Base-by-base conservation (phyloP, 2,329 filamentous ascomycete genomes). In the Sporothrix protearum region DNA sequence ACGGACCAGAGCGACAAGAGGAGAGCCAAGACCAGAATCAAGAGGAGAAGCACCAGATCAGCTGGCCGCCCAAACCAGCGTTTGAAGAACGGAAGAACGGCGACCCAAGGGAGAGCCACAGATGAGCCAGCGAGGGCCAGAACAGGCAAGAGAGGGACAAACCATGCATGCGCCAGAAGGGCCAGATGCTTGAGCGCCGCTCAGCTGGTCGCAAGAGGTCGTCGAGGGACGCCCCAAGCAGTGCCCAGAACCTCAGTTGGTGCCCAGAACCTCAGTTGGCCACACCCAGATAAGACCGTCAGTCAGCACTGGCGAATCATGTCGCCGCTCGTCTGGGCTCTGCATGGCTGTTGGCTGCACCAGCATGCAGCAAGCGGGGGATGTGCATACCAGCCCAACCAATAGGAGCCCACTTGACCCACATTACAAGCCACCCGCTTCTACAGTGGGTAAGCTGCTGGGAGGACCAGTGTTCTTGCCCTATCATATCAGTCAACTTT, bases 391-490 rank as follows among this genome's bases (percentile, higher is more conserved):
- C 67, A 55, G 51, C 1, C 12, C 28, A 64, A 47, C 73, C 73
- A 74, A 74, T 74, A n/a, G 33, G 16, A 33, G 33, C 7, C 16
- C 51, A 12, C 8, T 39, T 9, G 28, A 47, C 33, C 71, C 66
- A 71, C 73, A 73, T 68, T 33, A 53, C 67, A 45, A 25, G n/a
- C 28, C 16, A 72, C 71, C 72, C 73, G 73, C 72, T 73, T 68
- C 53, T 22, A 45, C 22, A 45, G 59, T 36, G 36, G 55, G 22
- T 55, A 45, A 42, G 66, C 47, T 55, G 30, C 55, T 68, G 57
- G 57, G 19, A 22, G 36, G 57, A 6, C 19, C 33, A 7, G 30
- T 12, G 6, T 53, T 33, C 28, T 57, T 57, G 53, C 39, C 39
- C 39, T 12, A 42, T 8, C 14, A 6, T 10, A 39, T 7, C 39